Percentiles rank a stretch among this genome's conserved stretches.
Conservation (phyloP, 345 rosid species). For the Crucihimalaya himalaica region DNA sequence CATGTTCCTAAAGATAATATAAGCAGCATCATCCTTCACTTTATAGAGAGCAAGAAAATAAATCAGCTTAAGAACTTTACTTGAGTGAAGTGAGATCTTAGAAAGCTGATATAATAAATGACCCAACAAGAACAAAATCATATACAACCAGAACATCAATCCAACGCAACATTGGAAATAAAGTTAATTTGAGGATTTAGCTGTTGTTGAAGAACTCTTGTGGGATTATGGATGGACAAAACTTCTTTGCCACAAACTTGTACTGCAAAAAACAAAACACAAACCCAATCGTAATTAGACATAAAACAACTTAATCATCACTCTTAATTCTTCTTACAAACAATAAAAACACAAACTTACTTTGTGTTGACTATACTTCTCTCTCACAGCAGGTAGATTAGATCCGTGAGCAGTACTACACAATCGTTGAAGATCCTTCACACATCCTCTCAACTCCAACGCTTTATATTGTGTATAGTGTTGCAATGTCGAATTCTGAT, state of each 20-base stretch:
- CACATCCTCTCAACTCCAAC: slow-evolving; percentile 63
- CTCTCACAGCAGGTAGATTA: slow-evolving; percentile 79
- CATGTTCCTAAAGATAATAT: too few relatives aligned
- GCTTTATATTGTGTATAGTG: slow-evolving; percentile 82
- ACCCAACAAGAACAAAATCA: neutral
- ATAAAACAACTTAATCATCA: neutral
- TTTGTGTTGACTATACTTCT: slow-evolving; percentile 91
- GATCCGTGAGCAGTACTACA: slow-evolving; percentile 57
- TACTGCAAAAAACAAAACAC: slow-evolving; percentile 19
- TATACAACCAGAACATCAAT: neutral
- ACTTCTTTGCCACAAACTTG: slow-evolving; percentile 73
- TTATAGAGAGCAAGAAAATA: too few relatives aligned
- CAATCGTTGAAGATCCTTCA: slow-evolving; percentile 70
- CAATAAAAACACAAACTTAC: slow-evolving; percentile 43
- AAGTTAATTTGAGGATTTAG: neutral
- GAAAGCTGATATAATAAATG: neutral
- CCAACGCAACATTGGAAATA: slow-evolving; percentile 37
- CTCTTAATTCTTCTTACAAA: neutral
- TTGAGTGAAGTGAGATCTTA: neutral
- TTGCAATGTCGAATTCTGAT: slow-evolving; percentile 77
- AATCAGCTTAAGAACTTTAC: neutral
- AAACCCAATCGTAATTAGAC: neutral
- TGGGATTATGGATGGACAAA: slow-evolving; percentile 75
- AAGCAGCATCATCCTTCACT: neutral
- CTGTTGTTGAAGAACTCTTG: slow-evolving; percentile 55